Base-by-base conservation (phyloP, 352 stramenopile species). In the Bremia lactucae region DNA sequence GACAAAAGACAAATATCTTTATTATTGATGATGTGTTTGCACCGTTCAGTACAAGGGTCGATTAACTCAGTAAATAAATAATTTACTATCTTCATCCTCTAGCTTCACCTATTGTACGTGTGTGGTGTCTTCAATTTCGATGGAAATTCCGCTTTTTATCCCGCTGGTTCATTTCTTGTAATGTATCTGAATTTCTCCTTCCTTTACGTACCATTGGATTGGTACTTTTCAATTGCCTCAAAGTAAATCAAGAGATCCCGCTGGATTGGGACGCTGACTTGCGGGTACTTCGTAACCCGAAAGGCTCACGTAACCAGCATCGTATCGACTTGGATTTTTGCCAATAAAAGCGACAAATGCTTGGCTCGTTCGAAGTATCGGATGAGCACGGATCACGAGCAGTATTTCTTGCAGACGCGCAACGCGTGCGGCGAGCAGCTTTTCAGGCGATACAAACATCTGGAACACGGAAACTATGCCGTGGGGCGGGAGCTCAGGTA, bases 221-320 rank as follows among this genome's bases (percentile, higher is more conserved):
- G n/a, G n/a, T n/a, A n/a, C n/a, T n/a, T n/a, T n/a, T n/a, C n/a
- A n/a, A n/a, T n/a, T n/a, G n/a, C n/a, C n/a, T n/a, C n/a, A n/a
- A n/a, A n/a, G n/a, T n/a, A n/a, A n/a, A n/a, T n/a, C 48, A 11
- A 64, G 59, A 1, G 42, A 59, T 10, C 39, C 38, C 4, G 45
- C 34, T 26, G 44, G 25, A 29, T 45, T 51, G n/a, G 52, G 14
- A 15, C 40, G 45, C 19, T 68, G 61, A 23, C 40, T 72, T 31
- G 65, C 47, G 14, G 73, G 73, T 29, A 71, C 73, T 38, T 86
- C 70, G 52, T 86, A 86, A 40, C 59, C 59, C 34, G 73, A 83
- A 7, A 86, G 55, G 24, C 68, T 82, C 53, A 86, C 73, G 48
- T 86, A 86, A 20, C 73, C 73, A 4, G 72, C 52, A 37, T 83